Evolutionary conservation across 805 yeast species (phyloP).

Genomic region (Wickerhamiella musiphila): DNA sequence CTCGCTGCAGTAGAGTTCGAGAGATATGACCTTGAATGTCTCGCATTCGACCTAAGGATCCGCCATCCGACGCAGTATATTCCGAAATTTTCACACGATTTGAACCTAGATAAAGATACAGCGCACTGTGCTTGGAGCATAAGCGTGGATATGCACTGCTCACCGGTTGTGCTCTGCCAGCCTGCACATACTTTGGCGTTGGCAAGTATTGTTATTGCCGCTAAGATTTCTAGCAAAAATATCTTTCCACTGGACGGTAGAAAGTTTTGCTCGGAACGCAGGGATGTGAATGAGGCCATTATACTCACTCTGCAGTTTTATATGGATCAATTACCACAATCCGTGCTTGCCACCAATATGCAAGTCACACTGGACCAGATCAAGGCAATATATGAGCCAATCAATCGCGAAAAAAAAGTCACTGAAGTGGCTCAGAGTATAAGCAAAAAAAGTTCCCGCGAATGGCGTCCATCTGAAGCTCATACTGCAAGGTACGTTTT

Average conservation of each 20-base stretch:
- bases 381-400: constrained; percentile 1
- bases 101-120: constrained; percentile 29
- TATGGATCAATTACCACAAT: constrained; percentile 34
- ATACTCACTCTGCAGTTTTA: constrained; percentile 43
- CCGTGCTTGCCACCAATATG: constrained; percentile 27
- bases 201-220: constrained; percentile 45
- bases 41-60: constrained; percentile 64
- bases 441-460: constrained; percentile 7
- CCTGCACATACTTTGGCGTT: constrained; percentile 67
- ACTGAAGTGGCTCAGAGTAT: neutral
- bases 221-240: constrained; percentile 25
- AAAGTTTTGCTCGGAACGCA: constrained; percentile 12
- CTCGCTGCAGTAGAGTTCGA: constrained; percentile 32
- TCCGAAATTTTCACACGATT: constrained; percentile 39
- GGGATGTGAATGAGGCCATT: constrained; percentile 30
- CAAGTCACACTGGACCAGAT: neutral
- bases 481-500: constrained; percentile 20
- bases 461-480: constrained; percentile 19
- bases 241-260: constrained; percentile 21
- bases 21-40: constrained; percentile 54
- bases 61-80: constrained; percentile 50
- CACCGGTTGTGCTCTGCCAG: constrained; percentile 47
- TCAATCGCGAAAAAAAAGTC: constrained; percentile 1
- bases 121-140: constrained; percentile 56
- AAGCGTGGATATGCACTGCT: constrained; percentile 51